Evolutionary conservation across 495 filamentous ascomycete genomes (phyloP).

Genomic region (Ascobolus immersus): DNA sequence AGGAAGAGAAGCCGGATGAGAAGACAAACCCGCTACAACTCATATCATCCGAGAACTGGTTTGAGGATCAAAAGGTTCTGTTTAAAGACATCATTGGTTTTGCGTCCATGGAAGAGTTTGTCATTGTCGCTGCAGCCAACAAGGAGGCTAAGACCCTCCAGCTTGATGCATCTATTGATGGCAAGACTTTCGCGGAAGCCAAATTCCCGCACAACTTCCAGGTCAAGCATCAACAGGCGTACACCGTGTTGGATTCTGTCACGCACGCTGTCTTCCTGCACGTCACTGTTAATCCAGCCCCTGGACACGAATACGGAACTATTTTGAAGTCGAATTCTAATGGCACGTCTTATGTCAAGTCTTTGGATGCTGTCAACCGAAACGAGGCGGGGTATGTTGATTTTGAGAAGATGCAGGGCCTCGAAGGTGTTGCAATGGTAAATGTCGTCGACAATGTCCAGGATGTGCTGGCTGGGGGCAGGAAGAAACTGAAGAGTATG

Average conservation of each 20-base stretch:
- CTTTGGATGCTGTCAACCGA: slow-evolving; percentile 50
- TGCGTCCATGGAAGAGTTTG: slow-evolving; percentile 82
- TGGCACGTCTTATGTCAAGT: slow-evolving; percentile 76
- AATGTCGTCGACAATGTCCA: slow-evolving; percentile 60
- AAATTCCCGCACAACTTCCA: slow-evolving; percentile 61
- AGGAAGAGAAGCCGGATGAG: slow-evolving; percentile 34
- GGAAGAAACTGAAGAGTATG: slow-evolving; percentile 62
- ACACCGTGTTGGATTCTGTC: slow-evolving; percentile 79
- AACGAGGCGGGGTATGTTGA: slow-evolving; percentile 56
- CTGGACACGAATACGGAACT: slow-evolving; percentile 44
- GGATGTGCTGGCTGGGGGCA: slow-evolving; percentile 28
- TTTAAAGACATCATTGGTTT: slow-evolving; percentile 54
- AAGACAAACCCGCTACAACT: slow-evolving; percentile 38
- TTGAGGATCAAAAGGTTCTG: slow-evolving; percentile 30
- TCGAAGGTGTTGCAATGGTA: slow-evolving; percentile 69
- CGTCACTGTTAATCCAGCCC: slow-evolving; percentile 40
- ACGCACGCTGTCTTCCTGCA: slow-evolving; percentile 84
- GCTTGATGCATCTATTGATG: slow-evolving; percentile 62
- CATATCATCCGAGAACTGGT: slow-evolving; percentile 47
- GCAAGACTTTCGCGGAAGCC: slow-evolving; percentile 51
- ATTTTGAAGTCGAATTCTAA: slow-evolving; percentile 97
- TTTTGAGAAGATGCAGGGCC: slow-evolving; percentile 79
- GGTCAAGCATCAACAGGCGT: slow-evolving; percentile 49
- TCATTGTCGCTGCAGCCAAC: slow-evolving; percentile 55
- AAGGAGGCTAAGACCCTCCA: slow-evolving; percentile 42